Conservation (phyloP, 139 green algal genomes). For the Coelastrella sp. region DNA sequence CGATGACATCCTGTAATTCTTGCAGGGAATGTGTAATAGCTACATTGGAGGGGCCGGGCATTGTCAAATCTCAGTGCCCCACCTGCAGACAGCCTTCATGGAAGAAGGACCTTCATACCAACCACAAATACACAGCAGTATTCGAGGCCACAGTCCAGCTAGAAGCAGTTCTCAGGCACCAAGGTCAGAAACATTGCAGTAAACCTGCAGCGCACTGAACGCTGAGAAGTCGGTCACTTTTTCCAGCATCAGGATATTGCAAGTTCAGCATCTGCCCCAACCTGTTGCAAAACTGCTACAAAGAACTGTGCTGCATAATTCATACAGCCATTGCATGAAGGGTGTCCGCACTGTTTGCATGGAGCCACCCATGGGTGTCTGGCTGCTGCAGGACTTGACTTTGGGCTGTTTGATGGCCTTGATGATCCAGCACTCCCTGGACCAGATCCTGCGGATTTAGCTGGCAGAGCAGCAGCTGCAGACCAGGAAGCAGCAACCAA, state of each 20-base stretch:
- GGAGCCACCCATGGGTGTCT: too few species aligned
- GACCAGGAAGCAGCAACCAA: background rate
- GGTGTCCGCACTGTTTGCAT: background rate
- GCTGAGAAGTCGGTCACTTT: too few species aligned
- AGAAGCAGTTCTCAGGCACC: background rate
- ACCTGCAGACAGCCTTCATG: conserved; percentile 65
- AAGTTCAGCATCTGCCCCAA: too few species aligned
- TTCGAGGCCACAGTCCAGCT: conserved; percentile 5
- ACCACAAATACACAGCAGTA: conserved; percentile 42
- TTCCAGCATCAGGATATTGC: too few species aligned
- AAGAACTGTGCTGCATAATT: too few species aligned
- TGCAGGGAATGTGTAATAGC: conserved; percentile 67
- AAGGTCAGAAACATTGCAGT: background rate
- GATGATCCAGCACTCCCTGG: background rate
- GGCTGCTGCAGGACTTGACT: background rate
- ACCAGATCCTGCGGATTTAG: too few species aligned
- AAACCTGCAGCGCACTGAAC: background rate
- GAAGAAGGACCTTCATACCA: conserved; percentile 71
- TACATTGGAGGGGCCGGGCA: conserved; percentile 71
- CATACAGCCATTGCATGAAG: background rate
- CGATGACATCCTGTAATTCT: background rate
- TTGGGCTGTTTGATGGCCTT: background rate
- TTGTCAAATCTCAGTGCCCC: conserved; percentile 71
- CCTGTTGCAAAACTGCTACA: too few species aligned
- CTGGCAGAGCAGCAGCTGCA: background rate